Conservation (phyloP, 176 grass and related monocot species). For the Alopecurus myosuroides region DNA sequence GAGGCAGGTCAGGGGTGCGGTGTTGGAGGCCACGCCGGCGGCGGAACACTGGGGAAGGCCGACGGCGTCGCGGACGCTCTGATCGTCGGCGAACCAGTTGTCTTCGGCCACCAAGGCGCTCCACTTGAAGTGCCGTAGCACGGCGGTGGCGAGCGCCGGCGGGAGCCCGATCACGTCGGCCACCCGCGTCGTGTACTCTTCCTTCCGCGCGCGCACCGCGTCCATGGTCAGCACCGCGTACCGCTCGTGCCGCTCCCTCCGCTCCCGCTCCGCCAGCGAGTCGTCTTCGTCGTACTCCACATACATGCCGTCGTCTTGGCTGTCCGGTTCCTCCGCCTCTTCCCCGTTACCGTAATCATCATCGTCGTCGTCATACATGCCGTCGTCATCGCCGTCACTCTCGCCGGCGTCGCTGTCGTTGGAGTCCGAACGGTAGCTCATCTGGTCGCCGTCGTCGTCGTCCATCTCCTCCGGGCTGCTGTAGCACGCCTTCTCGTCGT, state of each 20-base stretch:
- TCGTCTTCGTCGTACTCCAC: background rate
- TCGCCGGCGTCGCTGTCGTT: background rate
- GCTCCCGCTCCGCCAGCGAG: no score
- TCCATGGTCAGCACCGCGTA: conserved; percentile 1
- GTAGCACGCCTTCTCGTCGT: background rate
- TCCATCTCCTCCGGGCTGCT: background rate
- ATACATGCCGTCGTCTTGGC: background rate
- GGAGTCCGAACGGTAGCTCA: background rate
- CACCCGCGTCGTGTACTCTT: background rate
- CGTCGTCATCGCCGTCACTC: background rate
- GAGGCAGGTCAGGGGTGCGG: background rate
- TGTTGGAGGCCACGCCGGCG: background rate
- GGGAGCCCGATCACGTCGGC: background rate
- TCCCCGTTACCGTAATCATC: no score
- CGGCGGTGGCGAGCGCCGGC: background rate
- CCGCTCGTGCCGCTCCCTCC: no score
- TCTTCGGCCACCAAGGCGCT: background rate
- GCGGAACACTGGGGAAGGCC: background rate
- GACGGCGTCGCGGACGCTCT: background rate
- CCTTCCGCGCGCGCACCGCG: conserved; percentile 2
- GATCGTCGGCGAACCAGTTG: conserved; percentile 26
- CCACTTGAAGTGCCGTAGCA: conserved; percentile 28
- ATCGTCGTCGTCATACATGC: no score
- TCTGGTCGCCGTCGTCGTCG: background rate
- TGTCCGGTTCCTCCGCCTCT: no score